phyloP scores from a whole-genome alignment of 1,284 basidiomycete species.

The Cutaneotrichosporon mucoides region DNA sequence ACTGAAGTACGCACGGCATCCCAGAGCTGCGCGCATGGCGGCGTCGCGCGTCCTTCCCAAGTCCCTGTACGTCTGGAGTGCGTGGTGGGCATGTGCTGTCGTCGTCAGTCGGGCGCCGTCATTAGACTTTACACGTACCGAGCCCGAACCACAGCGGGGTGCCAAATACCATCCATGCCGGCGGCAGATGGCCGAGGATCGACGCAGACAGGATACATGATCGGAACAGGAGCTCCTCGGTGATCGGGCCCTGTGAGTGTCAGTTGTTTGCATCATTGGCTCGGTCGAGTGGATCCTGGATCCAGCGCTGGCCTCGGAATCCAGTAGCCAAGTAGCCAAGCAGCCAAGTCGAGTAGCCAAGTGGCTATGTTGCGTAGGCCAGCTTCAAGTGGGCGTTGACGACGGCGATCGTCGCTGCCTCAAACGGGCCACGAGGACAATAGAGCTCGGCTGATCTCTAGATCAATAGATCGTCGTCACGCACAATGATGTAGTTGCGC shows the following conservation, averaged over 20 bases:
- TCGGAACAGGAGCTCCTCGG: conserved; percentile 90
- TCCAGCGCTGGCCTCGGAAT: no score
- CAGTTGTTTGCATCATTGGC: neutral
- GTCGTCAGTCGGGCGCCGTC: neutral
- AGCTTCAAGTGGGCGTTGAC: no score
- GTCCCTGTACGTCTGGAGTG: conserved; percentile 72
- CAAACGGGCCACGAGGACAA: no score
- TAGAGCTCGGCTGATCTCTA: no score
- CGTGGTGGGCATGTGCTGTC: conserved; percentile 86
- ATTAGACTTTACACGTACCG: conserved; percentile 54
- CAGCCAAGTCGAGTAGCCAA: no score
- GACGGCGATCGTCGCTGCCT: no score
- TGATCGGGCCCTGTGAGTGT: conserved; percentile 67
- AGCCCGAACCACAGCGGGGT: conserved; percentile 84
- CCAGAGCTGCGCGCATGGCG: conserved; percentile 58
- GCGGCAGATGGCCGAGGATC: conserved; percentile 61
- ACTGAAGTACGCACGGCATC: conserved; percentile 56
- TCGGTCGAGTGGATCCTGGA: neutral
- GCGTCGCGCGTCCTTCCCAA: conserved; percentile 64
- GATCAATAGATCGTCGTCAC: no score
- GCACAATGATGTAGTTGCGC: conserved; percentile 73
- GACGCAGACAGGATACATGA: conserved; percentile 75
- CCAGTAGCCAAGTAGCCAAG: no score
- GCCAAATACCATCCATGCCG: conserved; percentile 64
- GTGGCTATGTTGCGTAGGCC: no score